Base-by-base conservation (phyloP, 768 basidiomycete species). In the Boletus huronensis region DNA sequence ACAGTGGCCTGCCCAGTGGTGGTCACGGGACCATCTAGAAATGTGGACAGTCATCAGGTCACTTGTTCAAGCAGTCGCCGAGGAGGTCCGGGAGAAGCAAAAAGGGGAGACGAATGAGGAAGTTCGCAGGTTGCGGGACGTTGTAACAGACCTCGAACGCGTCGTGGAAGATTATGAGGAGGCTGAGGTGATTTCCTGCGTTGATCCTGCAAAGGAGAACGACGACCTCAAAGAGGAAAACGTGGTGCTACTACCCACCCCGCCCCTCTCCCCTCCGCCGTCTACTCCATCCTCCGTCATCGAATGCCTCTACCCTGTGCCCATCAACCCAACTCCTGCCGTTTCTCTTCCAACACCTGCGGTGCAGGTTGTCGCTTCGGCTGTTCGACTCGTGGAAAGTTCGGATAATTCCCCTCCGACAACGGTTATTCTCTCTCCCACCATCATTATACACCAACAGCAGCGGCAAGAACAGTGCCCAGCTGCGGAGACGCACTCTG, bases 1-100 rank as follows among this genome's bases (percentile, higher is more conserved):
- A 6, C 76, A 77, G 55, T 89, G 87, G 87, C 84, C 85, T 23
- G 82, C 81, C 21, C 79, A 79, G 59, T 81, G 80, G 77, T 89
- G 87, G 84, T 76, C 78, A 26, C 78, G 76, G 48, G 82, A 87
- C 59, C 84, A 84, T 65, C 68, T 75, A 5, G 87, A 87, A 71
- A 77, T 86, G 62, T 77, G 75, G 67, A 74, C 79, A 47, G 75
- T 87, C 40, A 77, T 87, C 32, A 77, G 78, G 41, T 77, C 79
- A 32, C 82, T 85, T 66, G 77, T 82, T 32, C 73, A 79, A 54
- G 78, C 85, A 35, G 70, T 90, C 29, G 83, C 77, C 16, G 87
- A 87, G 64, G 86, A 89, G 68, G 75, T 88, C 48, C 75, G 78
- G 46, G 81, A 79, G 62, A 77, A 78, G 49, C 72, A 73, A 55